Evolutionary conservation across 2,329 filamentous ascomycete species (phyloP), one percentile per base, ranked within the genome.

Genomic region (Clonostachys solani): DNA sequence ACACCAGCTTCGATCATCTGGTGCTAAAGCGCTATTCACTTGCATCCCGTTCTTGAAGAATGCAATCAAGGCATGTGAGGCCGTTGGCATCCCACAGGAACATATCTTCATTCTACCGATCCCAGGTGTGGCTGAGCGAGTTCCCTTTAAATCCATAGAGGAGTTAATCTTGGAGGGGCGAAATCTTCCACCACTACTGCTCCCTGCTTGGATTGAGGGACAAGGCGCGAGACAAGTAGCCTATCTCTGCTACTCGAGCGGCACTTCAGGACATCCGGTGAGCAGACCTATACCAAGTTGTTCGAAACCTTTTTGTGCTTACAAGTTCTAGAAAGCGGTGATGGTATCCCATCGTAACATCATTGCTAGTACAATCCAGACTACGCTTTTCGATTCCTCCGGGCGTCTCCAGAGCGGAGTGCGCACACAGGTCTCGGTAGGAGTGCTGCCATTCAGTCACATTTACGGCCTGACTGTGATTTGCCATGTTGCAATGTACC

Each of bases 261-360:
- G 88, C 16, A 92, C 88, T 2, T 91, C 87, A 12, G 88, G 88
- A 5, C 67, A 91, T 37, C 88, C 88, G 13, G 84, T 87, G 71
- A 57, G 74, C 54, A 10, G 5, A 4, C 16, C 16, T 29, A 17
- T 4, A 35, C 15, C 19, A n/a, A 13, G 23, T 29, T 12, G 5
- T n/a, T 29, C 17, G 7, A 33, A 33, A 40, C 15, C 16, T 38
- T n/a, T n/a, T 18, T 38, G 15, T 40, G 38, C 33, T 33, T 33
- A 45, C 17, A 6, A 37, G 12, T 34, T 46, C 7, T 49, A 87
- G 81, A 90, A 91, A 84, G 88, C 87, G 42, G 88, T 92, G 46
- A 90, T 89, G 84, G 87, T 92, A 49, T 87, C 86, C 5, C 88
- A 92, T 60, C 69, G 70, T 35, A 92, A 92, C 54, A 84, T 91